Evolutionary conservation across 768 basidiomycete genomes (phyloP), one percentile per base, ranked within the genome.

Genomic region (Tephrocybe sp.): DNA sequence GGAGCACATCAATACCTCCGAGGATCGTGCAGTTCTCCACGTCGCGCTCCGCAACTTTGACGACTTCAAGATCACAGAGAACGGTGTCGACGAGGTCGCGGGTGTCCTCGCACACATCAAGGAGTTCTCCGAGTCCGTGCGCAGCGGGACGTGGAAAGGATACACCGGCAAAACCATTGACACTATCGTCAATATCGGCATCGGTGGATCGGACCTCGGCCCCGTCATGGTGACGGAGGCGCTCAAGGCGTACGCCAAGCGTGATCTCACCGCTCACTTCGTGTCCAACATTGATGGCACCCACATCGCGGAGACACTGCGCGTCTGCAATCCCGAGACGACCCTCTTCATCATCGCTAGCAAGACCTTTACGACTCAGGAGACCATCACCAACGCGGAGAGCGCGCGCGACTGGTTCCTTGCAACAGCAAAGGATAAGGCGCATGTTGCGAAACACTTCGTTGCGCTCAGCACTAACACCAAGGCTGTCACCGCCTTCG

Each of bases 151-250:
- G 50, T 97, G 95, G 93, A 98, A 89, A 70, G 97, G 97, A 14
- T 98, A 97, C 76, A 97, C 95, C 1, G 96, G 97, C 37, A 97
- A 98, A 75, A 65, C 82, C 9, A 98, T 99, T 78, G 83, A 85
- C 63, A 86, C 93, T 42, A 86, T 99, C 70, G 94, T 99, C 66
- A 98, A 98, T 75, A 97, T 99, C 60, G 97, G 97, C 54, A 99
- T 99, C 66, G 97, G 97, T 49, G 97, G 97, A 45, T 97, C 94
- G 30, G 97, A 99, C 69, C 77, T 99, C 46, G 96, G 96, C 15
- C 97, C 96, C 14, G 95, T 98, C 62, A 99, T 99, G 97, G 95
- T 98, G 53, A 95, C 93, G 10, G 97, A 98, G 74, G 96, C 94
- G 3, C 84, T 98, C 70, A 97, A 95, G 74, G 72, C 85, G 5